Percentiles rank a stretch among this genome's conserved stretches.
Conservation (phyloP, 495 filamentous ascomycete genomes). For the Neurospora sp. region DNA sequence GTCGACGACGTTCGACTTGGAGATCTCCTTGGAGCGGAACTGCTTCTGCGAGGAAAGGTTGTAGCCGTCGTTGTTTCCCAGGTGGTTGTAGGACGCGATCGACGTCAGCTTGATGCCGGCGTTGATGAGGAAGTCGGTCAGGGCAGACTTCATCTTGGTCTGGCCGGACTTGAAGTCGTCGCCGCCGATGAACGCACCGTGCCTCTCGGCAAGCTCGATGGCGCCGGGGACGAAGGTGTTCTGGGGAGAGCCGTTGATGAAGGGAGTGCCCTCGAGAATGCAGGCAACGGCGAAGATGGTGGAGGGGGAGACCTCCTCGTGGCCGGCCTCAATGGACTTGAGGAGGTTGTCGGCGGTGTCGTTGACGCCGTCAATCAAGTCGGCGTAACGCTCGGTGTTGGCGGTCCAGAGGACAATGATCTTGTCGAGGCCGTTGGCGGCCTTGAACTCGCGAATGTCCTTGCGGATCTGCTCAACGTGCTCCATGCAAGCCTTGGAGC, state of each 20-base stretch:
- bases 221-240: conserved; percentile 97
- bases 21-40: conserved; percentile 99
- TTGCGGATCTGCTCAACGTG: conserved; percentile 91
- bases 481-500: conserved; percentile 68
- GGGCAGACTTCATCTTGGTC: conserved; percentile 99
- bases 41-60: conserved; percentile 95
- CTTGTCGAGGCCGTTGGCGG: conserved; percentile 76
- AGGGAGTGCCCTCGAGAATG: conserved; percentile 80
- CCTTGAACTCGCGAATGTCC: conserved; percentile 96
- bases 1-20: conserved; percentile 96
- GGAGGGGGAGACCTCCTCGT: conserved; percentile 84
- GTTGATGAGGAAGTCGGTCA: conserved; percentile 97
- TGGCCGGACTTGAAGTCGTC: conserved; percentile 99
- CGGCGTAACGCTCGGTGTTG: conserved; percentile 95
- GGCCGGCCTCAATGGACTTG: conserved; percentile 73
- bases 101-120: conserved; percentile 98
- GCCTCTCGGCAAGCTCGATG: conserved; percentile 80
- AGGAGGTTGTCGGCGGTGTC: conserved; percentile 93
- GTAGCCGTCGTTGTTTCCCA: conserved; percentile 98
- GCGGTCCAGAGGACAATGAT: conserved; percentile 98
- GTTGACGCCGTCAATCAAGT: conserved; percentile 80
- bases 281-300: conserved; percentile 92
- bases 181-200: conserved; percentile 85
- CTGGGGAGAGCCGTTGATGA: conserved; percentile 99
- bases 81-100: conserved; percentile 98